A percentile compares a stretch with the other conserved stretches of the same genome.
phyloP scores from a whole-genome alignment of 805 yeast species.

The Starmerella gropengiesseri region DNA sequence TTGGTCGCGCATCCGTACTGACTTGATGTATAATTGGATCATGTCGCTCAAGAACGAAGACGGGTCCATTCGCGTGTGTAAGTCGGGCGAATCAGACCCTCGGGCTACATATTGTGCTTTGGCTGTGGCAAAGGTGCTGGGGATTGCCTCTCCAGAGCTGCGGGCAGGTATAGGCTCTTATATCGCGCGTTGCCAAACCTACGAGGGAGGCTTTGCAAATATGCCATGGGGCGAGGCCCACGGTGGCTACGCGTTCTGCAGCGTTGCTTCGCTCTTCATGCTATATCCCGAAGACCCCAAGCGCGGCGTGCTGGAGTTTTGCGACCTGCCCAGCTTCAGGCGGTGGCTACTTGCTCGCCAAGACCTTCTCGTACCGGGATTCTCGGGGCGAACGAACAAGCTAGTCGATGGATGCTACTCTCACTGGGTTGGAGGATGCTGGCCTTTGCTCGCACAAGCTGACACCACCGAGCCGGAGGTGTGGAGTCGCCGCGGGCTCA shows the following conservation, averaged over 20 bases:
- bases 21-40: conserved; percentile 51
- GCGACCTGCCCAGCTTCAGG: conserved; percentile 42
- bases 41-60: conserved; percentile 47
- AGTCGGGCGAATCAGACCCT: conserved; percentile 68
- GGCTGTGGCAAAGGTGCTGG: conserved; percentile 55
- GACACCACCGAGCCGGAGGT: conserved; percentile 25
- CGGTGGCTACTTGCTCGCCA: conserved; percentile 62
- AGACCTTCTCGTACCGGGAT: conserved; percentile 65
- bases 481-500: conserved; percentile 40
- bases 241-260: conserved; percentile 94
- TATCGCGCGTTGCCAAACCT: conserved; percentile 66
- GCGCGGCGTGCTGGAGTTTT: conserved; percentile 29
- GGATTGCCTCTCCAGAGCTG: conserved; percentile 44
- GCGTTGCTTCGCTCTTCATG: conserved; percentile 50
- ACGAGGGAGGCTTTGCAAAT: conserved; percentile 93
- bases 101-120: conserved; percentile 82
- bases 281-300: conserved; percentile 31
- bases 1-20: conserved; percentile 39
- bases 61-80: conserved; percentile 71
- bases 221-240: conserved; percentile 81
- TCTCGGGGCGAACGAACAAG: conserved; percentile 83
- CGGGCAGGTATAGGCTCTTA: conserved; percentile 44
- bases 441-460: conserved; percentile 51
- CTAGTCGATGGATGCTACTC: conserved; percentile 93
- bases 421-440: conserved; percentile 85